Percentiles rank a stretch among this genome's conserved stretches.
phyloP scores from a whole-genome alignment of 345 rosid genomes.

The Ricinus communis region DNA sequence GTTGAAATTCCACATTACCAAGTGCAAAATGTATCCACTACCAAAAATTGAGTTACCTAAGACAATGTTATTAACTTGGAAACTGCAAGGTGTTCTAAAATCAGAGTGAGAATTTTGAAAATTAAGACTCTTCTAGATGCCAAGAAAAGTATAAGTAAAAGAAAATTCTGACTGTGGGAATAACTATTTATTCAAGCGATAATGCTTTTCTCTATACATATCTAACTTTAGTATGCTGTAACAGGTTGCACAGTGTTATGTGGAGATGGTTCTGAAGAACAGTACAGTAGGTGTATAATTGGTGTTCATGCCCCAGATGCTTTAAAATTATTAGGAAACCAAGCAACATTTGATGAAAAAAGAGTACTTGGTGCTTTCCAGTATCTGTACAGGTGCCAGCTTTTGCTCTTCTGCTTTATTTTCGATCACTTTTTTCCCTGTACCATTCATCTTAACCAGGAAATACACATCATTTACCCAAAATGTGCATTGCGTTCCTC shows the following conservation, averaged over 20 bases:
- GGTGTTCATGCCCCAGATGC: slow-evolving; percentile 86
- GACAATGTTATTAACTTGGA: no score
- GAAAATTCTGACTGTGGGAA: no score
- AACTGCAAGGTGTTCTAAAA: no score
- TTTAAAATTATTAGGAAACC: slow-evolving; percentile 52
- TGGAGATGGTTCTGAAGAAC: slow-evolving; percentile 52
- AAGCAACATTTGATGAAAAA: slow-evolving; percentile 68
- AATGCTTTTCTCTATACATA: no score
- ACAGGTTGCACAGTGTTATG: slow-evolving; percentile 52
- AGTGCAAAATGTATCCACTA: no score
- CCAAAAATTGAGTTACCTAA: no score
- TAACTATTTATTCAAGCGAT: no score
- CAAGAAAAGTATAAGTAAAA: no score
- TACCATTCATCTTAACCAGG: neutral
- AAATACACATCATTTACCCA: neutral
- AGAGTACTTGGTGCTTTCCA: slow-evolving; percentile 86
- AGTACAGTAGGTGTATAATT: slow-evolving; percentile 51
- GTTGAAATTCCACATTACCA: no score
- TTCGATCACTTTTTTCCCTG: neutral
- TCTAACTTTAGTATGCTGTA: no score
- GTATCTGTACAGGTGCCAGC: slow-evolving; percentile 66
- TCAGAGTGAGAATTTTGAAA: no score
- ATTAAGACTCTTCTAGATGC: no score
- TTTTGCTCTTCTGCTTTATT: neutral
- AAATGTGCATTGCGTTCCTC: slow-evolving; percentile 4